Conservation (phyloP, 2,329 filamentous ascomycete genomes). For the Diaporthe sp. region DNA sequence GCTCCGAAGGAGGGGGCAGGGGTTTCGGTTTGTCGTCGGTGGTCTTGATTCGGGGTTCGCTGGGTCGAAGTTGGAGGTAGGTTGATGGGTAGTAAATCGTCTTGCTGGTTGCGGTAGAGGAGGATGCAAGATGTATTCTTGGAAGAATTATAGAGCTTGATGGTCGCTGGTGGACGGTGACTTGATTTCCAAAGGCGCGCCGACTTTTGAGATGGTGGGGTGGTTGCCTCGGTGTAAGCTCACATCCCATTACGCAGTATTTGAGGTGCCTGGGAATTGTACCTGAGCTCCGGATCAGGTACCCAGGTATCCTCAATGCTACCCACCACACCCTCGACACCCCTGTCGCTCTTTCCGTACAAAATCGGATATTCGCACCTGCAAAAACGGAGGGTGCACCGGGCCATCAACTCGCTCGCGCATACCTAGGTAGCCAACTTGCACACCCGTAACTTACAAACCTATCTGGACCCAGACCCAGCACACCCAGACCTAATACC, state of each 20-base stretch:
- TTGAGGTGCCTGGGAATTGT: not conserved
- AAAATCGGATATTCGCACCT: no score
- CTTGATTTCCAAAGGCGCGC: not conserved
- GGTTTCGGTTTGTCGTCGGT: not conserved
- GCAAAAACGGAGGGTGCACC: no score
- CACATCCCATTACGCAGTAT: not conserved
- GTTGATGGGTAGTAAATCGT: not conserved
- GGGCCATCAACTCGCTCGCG: no score
- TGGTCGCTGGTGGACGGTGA: not conserved
- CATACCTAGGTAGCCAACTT: no score
- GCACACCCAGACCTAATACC: no score
- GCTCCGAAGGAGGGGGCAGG: not conserved
- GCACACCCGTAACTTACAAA: no score
- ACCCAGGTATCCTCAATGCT: not conserved
- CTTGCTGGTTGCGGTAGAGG: no score
- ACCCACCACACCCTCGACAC: constrained; percentile 31
- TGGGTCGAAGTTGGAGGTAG: not conserved
- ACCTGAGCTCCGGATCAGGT: not conserved
- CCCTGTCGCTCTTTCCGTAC: constrained; percentile 39
- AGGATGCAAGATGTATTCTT: not conserved
- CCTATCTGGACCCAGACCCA: no score
- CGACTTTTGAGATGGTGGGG: constrained; percentile 2
- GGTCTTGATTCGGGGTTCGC: not conserved
- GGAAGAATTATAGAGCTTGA: not conserved
- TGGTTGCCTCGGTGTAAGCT: not conserved